phyloP scores from a whole-genome alignment of 2,329 filamentous ascomycete species.

The Aureobasidium sp. region DNA sequence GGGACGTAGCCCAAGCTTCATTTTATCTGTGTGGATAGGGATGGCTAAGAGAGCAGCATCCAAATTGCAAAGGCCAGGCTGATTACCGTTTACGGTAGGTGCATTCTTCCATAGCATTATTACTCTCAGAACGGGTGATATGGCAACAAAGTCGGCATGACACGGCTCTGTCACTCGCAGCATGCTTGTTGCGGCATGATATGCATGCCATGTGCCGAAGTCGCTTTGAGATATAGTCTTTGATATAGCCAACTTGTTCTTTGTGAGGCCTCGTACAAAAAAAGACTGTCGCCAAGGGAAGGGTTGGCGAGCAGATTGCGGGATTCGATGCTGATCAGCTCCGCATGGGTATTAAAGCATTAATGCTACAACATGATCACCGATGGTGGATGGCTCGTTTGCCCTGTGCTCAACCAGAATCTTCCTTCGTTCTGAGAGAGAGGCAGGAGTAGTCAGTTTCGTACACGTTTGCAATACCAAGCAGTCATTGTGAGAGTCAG shows the following conservation, averaged over 20 bases:
- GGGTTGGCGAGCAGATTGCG: neutral
- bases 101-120: neutral
- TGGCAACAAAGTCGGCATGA: too few relatives aligned
- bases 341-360: neutral
- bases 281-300: neutral
- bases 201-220: too few relatives aligned
- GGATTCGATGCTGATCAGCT: neutral
- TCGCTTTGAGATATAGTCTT: too few relatives aligned
- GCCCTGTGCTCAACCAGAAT: constrained; percentile 13
- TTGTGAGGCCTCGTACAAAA: neutral
- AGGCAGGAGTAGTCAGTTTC: neutral
- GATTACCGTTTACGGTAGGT: neutral
- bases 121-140: neutral
- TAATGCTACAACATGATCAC: constrained; percentile 10
- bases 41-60: neutral
- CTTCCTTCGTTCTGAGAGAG: neutral
- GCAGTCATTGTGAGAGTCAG: neutral
- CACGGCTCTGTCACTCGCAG: too few relatives aligned
- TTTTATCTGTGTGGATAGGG: neutral
- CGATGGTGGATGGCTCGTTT: constrained; percentile 1
- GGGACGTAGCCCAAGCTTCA: neutral
- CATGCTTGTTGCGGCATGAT: too few relatives aligned
- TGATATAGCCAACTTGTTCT: too few relatives aligned
- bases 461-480: neutral
- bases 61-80: neutral